Evolutionary conservation across 225 moss, liverwort and hornwort genomes (phyloP).

Genomic region (Polytrichum commune): DNA sequence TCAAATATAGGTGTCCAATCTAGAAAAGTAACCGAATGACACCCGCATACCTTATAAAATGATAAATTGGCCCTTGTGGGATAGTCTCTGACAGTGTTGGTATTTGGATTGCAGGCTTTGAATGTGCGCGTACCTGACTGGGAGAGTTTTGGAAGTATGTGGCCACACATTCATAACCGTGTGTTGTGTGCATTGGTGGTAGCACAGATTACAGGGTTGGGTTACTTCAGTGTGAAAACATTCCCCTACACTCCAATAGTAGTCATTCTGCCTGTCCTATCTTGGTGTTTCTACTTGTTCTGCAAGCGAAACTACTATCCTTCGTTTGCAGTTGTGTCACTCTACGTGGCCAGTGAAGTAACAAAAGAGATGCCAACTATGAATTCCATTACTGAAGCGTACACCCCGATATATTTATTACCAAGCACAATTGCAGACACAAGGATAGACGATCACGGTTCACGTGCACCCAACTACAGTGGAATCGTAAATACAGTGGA

Average conservation of each 20-base stretch:
- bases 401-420: conserved; percentile 63
- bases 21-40: too few species aligned
- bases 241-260: conserved; percentile 51
- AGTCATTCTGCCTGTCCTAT: conserved; percentile 36
- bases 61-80: background rate
- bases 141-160: conserved; percentile 83
- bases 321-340: conserved; percentile 59
- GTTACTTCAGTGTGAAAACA: conserved; percentile 64
- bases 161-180: conserved; percentile 84
- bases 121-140: conserved; percentile 68
- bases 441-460: too few species aligned
- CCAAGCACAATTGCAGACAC: too few species aligned
- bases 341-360: conserved; percentile 48
- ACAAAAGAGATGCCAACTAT: conserved; percentile 55
- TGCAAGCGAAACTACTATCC: conserved; percentile 57
- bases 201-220: conserved; percentile 70
- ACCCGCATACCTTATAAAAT: background rate
- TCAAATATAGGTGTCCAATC: too few species aligned
- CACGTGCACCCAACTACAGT: too few species aligned
- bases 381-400: conserved; percentile 48
- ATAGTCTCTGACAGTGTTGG: background rate
- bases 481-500: too few species aligned
- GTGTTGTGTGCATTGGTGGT: conserved; percentile 60
- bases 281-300: conserved; percentile 31
- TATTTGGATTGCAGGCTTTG: conserved; percentile 48